phyloP scores from a whole-genome alignment of 805 yeast genomes.

The Candida caryicola region DNA sequence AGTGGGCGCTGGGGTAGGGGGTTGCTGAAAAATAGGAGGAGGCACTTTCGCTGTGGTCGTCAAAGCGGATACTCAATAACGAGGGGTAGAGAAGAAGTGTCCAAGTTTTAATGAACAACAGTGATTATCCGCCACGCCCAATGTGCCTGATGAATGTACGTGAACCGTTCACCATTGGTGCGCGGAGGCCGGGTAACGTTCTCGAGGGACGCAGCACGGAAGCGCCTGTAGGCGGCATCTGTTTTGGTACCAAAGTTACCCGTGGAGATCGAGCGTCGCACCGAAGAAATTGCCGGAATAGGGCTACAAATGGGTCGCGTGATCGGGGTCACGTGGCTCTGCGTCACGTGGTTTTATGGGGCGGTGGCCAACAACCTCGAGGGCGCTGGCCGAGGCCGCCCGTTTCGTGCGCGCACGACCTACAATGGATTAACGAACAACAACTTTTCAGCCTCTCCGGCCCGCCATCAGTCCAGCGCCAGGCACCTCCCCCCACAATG shows the following conservation, averaged over 20 bases:
- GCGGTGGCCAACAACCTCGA: too few relatives aligned
- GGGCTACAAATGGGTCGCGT: not conserved
- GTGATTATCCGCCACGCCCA: not conserved
- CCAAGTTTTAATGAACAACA: not conserved
- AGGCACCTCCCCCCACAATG: constrained; percentile 59
- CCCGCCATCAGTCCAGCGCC: too few relatives aligned
- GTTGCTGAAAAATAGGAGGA: too few relatives aligned
- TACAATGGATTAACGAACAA: too few relatives aligned
- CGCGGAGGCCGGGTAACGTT: not conserved
- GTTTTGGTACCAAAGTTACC: not conserved
- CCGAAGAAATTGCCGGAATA: too few relatives aligned
- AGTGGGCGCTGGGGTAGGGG: too few relatives aligned
- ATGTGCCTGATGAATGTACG: not conserved
- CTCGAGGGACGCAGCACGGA: not conserved
- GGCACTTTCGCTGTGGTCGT: too few relatives aligned
- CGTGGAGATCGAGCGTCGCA: too few relatives aligned
- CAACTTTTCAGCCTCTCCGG: not conserved
- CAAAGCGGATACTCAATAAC: not conserved
- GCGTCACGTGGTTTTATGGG: too few relatives aligned
- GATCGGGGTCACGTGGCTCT: too few relatives aligned
- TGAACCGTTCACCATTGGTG: not conserved
- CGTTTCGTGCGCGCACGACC: too few relatives aligned
- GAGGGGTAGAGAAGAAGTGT: not conserved
- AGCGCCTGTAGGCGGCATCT: not conserved
- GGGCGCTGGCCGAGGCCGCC: too few relatives aligned